phyloP scores from a whole-genome alignment of 1,284 basidiomycete species.

The Naganishia sp. region DNA sequence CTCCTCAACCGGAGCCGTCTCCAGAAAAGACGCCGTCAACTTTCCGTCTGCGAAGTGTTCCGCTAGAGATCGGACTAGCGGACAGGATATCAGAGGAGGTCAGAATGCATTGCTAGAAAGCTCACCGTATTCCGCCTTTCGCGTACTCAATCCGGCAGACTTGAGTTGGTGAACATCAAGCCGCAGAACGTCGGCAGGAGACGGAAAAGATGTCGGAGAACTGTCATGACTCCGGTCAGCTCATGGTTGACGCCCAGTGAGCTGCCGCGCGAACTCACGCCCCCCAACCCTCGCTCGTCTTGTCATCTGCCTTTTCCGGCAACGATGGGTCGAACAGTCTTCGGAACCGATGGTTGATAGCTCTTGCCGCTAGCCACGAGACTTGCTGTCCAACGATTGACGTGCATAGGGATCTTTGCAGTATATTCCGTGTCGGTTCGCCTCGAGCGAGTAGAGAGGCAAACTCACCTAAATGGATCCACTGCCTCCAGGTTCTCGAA shows the following conservation, averaged over 20 bases:
- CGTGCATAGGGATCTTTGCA: conserved; percentile 62
- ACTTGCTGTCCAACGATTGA: conserved; percentile 86
- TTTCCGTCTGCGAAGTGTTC: conserved; percentile 73
- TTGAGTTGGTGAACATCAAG: conserved; percentile 64
- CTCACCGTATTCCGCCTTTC: conserved; percentile 81
- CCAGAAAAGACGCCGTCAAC: conserved; percentile 69
- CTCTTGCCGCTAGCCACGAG: conserved; percentile 82
- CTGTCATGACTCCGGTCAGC: conserved; percentile 29
- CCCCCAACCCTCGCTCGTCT: conserved; percentile 23
- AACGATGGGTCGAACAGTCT: conserved; percentile 70
- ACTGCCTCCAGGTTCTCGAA: conserved; percentile 70
- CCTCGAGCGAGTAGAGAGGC: neutral
- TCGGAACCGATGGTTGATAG: conserved; percentile 80
- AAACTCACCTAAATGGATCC: conserved; percentile 68
- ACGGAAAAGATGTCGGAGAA: conserved; percentile 62
- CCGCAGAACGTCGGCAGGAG: conserved; percentile 65
- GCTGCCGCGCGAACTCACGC: conserved; percentile 16
- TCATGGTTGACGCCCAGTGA: conserved; percentile 35
- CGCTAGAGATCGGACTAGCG: conserved; percentile 72
- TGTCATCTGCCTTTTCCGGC: conserved; percentile 62
- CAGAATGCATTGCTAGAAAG: conserved; percentile 8
- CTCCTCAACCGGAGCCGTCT: conserved; percentile 71
- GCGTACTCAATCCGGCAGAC: conserved; percentile 70
- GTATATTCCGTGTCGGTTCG: conserved; percentile 15
- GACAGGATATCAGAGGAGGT: neutral